A percentile compares a stretch with the other conserved stretches of the same genome.
Conservation (phyloP, 352 stramenopile species). For the Thalassiosira livingstoniorum region DNA sequence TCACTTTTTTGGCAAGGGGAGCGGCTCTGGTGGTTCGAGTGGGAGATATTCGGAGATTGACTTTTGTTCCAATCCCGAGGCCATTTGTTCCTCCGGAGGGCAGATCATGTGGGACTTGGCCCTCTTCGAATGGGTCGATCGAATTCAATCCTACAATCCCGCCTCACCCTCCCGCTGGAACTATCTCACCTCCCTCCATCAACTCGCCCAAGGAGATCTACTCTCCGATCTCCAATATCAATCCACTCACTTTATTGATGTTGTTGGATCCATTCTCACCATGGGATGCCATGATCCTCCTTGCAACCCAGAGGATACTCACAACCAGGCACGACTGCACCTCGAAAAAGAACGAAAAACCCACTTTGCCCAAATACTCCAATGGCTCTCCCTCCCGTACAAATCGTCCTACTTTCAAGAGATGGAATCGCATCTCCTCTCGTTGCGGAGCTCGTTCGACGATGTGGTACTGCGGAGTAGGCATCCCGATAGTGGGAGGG, state of each 20-base stretch:
- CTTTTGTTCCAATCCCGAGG: slow-evolving; percentile 51
- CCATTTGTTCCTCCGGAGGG: slow-evolving; percentile 38
- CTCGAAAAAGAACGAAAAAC: slow-evolving; percentile 24
- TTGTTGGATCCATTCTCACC: slow-evolving; percentile 39
- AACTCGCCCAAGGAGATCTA: slow-evolving; percentile 28
- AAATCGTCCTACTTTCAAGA: slow-evolving; percentile 18
- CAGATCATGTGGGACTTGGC: slow-evolving; percentile 28
- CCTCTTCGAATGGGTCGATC: slow-evolving; percentile 50
- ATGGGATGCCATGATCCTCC: slow-evolving; percentile 50
- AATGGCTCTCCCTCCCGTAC: slow-evolving; percentile 27
- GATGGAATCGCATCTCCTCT: slow-evolving; percentile 34
- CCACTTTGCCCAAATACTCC: slow-evolving; percentile 21
- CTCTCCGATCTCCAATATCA: slow-evolving; percentile 23
- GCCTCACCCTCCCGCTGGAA: slow-evolving; percentile 24
- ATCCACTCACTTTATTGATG: slow-evolving; percentile 49
- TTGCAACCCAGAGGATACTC: slow-evolving; percentile 34
- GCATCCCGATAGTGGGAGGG: slow-evolving; percentile 8
- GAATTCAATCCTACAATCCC: slow-evolving; percentile 38
- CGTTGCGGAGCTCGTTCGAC: slow-evolving; percentile 20
- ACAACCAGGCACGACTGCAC: slow-evolving; percentile 15
- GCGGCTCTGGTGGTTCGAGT: not conserved
- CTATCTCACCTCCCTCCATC: slow-evolving; percentile 39
- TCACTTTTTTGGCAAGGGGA: slow-evolving; percentile 35
- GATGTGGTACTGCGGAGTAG: slow-evolving; percentile 23
- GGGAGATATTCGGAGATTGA: slow-evolving; percentile 35